Percentiles rank a stretch among this genome's conserved stretches.
Evolutionary conservation across 2,329 filamentous ascomycete genomes (phyloP).

Genomic region (Fusarium sp.): DNA sequence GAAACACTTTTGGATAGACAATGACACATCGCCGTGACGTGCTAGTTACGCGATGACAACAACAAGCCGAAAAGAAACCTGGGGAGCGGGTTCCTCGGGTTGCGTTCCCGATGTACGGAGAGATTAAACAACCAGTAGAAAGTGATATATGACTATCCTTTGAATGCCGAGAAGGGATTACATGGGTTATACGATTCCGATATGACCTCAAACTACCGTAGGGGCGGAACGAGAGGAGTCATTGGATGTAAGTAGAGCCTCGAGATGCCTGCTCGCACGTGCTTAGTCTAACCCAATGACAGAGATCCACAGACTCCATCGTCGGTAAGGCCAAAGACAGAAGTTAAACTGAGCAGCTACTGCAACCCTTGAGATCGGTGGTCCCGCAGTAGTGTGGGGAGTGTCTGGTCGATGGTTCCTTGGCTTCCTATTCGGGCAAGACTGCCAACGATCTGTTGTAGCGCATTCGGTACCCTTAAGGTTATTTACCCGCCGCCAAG

Average conservation of each 20-base stretch:
- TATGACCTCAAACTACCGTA: not conserved
- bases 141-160: not conserved
- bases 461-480: not conserved
- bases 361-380: not conserved
- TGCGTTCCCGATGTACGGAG: not conserved
- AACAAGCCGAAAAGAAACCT: not conserved
- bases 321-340: not conserved
- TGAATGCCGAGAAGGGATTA: not conserved
- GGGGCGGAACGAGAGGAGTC: not conserved
- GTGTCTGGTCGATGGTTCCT: not conserved
- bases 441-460: not conserved
- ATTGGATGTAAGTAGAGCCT: not conserved
- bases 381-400: not conserved
- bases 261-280: not conserved
- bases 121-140: not conserved
- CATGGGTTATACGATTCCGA: not conserved
- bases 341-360: not conserved
- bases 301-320: not conserved
- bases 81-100: not conserved
- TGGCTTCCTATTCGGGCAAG: constrained; percentile 7
- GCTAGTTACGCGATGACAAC: not conserved
- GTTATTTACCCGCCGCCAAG: constrained; percentile 5
- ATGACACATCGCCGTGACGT: not conserved
- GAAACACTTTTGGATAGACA: not conserved
- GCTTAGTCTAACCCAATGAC: not conserved